A percentile compares a stretch with the other conserved stretches of the same genome.
phyloP scores from a whole-genome alignment of 2,329 filamentous ascomycete species.

The Diaporthe citri region DNA sequence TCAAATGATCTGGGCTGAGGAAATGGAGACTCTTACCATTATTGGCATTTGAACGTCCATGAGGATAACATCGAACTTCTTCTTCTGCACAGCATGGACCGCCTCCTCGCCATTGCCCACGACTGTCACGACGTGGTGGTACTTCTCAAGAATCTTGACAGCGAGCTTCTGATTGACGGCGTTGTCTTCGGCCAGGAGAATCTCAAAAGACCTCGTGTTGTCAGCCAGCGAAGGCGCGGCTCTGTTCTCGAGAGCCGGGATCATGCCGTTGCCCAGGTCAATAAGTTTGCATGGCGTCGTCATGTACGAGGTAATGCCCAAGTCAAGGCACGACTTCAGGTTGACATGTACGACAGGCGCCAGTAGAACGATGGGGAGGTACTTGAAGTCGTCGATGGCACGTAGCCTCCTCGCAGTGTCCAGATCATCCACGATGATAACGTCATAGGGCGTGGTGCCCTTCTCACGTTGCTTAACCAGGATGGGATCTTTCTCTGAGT shows the following conservation, averaged over 20 bases:
- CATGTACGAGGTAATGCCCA: slow-evolving; percentile 99
- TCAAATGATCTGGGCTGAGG: not conserved
- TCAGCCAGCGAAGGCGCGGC: slow-evolving; percentile 92
- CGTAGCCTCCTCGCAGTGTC: slow-evolving; percentile 88
- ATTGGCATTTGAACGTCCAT: slow-evolving; percentile 99
- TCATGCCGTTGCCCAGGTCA: slow-evolving; percentile 95
- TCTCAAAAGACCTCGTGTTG: slow-evolving; percentile 95
- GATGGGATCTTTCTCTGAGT: slow-evolving; percentile 76
- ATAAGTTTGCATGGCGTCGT: slow-evolving; percentile 95
- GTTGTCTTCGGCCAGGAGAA: slow-evolving; percentile 96
- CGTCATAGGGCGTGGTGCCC: slow-evolving; percentile 83
- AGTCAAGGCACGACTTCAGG: slow-evolving; percentile 91
- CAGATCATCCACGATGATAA: slow-evolving; percentile 95
- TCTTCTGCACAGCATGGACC: slow-evolving; percentile 90
- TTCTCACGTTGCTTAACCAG: slow-evolving; percentile 66
- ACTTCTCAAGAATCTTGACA: slow-evolving; percentile 97
- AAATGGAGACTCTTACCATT: slow-evolving; percentile 74
- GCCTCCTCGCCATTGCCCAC: slow-evolving; percentile 96
- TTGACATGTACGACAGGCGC: slow-evolving; percentile 91
- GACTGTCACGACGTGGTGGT: slow-evolving; percentile 91
- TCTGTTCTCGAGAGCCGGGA: slow-evolving; percentile 92
- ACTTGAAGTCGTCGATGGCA: slow-evolving; percentile 95
- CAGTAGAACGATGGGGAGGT: slow-evolving; percentile 93
- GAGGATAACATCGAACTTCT: slow-evolving; percentile 94
- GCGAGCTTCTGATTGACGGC: slow-evolving; percentile 96